These are phyloP conservation scores for Leptographium radiaticola DNA, from an alignment of 2,329 filamentous ascomycete genomes.

Conservation along the genomic window DNA sequence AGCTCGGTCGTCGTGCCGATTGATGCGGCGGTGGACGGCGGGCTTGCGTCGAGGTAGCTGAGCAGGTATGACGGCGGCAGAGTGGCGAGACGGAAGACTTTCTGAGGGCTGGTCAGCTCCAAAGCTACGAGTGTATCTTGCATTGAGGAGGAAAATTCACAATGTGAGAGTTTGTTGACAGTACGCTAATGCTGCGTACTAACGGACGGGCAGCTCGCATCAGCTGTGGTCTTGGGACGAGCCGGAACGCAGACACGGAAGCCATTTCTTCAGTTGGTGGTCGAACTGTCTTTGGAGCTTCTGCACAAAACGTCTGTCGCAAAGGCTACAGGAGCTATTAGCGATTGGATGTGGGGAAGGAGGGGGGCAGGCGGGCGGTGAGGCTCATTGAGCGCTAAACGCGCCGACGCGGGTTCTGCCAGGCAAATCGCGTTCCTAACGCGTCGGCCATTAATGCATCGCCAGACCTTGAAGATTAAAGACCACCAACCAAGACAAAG, in stretches of 20 bases:
- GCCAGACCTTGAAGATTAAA: not conserved
- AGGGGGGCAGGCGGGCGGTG: slow-evolving; percentile 8
- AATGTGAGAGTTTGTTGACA: slow-evolving; percentile 39
- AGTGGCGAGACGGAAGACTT: slow-evolving; percentile 39
- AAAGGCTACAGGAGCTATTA: not conserved
- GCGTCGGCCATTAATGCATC: slow-evolving; percentile 7
- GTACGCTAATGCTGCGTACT: slow-evolving; percentile 27
- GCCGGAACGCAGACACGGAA: slow-evolving; percentile 14
- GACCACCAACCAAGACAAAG: not conserved
- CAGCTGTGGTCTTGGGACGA: slow-evolving; percentile 12
- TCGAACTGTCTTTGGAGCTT: not conserved
- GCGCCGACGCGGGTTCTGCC: slow-evolving; percentile 8
- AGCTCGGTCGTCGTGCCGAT: slow-evolving; percentile 45
- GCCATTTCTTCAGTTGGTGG: too few relatives aligned
- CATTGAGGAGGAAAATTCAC: slow-evolving; percentile 18
- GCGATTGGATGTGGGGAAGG: too few relatives aligned
- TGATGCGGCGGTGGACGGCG: slow-evolving; percentile 38
- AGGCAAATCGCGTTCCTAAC: slow-evolving; percentile 6
- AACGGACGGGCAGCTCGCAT: slow-evolving; percentile 7
- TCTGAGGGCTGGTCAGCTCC: slow-evolving; percentile 25
- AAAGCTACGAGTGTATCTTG: not conserved
- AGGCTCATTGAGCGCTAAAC: not conserved
- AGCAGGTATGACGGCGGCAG: slow-evolving; percentile 37
- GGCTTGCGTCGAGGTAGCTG: slow-evolving; percentile 43
- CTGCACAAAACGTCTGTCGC: slow-evolving; percentile 4